A percentile compares a stretch with the other conserved stretches of the same genome.
Conservation (phyloP, 805 yeast genomes). For the Lachancea dasiensis region DNA sequence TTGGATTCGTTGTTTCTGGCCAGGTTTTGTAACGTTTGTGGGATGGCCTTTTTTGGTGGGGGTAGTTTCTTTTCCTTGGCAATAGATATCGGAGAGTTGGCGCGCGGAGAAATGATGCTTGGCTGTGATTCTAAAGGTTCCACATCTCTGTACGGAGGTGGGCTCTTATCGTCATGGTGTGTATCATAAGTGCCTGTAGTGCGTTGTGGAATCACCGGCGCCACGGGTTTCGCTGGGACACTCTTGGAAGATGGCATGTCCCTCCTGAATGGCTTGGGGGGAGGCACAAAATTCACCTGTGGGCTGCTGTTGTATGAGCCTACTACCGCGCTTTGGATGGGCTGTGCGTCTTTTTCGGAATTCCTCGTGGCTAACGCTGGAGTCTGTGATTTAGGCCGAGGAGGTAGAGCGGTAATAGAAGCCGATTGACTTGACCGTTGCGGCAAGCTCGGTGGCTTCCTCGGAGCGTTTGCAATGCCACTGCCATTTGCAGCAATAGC, state of each 20-base stretch:
- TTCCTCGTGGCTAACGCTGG: neutral
- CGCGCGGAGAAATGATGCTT: too few relatives aligned
- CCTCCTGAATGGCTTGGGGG: conserved; percentile 29
- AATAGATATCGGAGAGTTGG: neutral
- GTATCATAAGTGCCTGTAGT: neutral
- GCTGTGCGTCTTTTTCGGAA: conserved; percentile 12
- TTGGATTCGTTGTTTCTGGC: neutral
- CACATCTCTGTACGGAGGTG: neutral
- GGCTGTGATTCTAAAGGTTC: too few relatives aligned
- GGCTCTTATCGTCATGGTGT: too few relatives aligned
- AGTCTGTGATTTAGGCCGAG: neutral
- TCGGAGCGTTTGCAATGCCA: neutral
- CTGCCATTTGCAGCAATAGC: neutral
- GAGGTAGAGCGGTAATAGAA: neutral
- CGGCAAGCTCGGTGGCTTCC: neutral
- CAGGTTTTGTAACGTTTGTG: neutral
- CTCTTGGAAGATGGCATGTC: neutral
- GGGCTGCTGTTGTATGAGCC: conserved; percentile 34
- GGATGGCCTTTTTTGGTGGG: conserved; percentile 4
- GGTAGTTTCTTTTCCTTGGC: conserved; percentile 1
- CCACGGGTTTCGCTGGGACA: neutral
- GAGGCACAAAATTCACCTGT: conserved; percentile 36
- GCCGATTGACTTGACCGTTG: conserved; percentile 1
- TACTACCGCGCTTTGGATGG: conserved; percentile 30
- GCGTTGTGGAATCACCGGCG: conserved; percentile 2